A percentile compares a stretch with the other conserved stretches of the same genome.
These are phyloP conservation scores for Xylariaceae sp. DNA, from an alignment of 2,329 filamentous ascomycete genomes.

Conservation along the genomic window DNA sequence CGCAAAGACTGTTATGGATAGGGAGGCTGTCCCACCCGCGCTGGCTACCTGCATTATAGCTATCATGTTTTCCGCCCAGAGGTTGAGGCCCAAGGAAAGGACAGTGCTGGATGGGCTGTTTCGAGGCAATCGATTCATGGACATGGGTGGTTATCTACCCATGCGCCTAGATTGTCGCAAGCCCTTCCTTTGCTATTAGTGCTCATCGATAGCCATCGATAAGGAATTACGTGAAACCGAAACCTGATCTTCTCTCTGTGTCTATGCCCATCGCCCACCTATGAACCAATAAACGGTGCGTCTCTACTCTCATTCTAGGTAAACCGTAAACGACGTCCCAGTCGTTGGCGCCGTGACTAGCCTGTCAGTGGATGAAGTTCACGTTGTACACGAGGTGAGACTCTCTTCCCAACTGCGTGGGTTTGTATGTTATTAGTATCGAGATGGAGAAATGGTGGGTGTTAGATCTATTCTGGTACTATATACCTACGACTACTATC, in stretches of 20 bases:
- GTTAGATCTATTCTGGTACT: too few relatives aligned
- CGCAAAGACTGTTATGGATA: neutral
- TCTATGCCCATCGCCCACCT: neutral
- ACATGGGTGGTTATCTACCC: neutral
- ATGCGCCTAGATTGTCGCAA: neutral
- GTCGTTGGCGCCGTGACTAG: neutral
- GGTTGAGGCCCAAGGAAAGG: neutral
- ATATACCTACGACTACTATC: too few relatives aligned
- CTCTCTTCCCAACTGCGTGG: too few relatives aligned
- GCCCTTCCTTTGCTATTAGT: neutral
- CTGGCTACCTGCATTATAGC: neutral
- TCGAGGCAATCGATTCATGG: neutral
- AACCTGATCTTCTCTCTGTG: neutral
- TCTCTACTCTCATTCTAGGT: neutral
- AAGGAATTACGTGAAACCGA: slow-evolving; percentile 1
- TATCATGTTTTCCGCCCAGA: neutral
- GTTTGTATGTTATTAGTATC: too few relatives aligned
- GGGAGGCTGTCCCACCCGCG: neutral
- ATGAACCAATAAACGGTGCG: neutral
- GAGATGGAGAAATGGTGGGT: too few relatives aligned
- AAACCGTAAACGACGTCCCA: neutral
- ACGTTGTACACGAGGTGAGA: neutral
- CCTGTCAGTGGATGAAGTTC: neutral
- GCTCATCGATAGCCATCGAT: slow-evolving; percentile 2
- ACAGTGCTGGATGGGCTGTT: neutral